Conservation (phyloP, 768 basidiomycete species). For the Crassisporium funariophilum region DNA sequence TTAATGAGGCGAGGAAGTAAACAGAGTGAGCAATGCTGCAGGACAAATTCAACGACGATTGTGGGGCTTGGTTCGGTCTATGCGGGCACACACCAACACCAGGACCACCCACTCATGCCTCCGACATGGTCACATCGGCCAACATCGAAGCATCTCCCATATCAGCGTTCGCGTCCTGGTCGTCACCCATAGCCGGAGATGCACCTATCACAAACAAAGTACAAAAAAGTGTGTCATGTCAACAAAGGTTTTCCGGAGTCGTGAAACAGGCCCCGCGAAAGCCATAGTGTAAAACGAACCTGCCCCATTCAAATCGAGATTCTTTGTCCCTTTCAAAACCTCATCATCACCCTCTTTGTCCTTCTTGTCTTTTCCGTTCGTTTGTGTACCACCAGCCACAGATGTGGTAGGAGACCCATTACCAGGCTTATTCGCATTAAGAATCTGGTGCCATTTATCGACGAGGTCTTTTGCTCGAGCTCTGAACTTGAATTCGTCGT, state of each 20-base stretch:
- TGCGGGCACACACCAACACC: too few relatives aligned
- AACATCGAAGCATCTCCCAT: conserved; percentile 29
- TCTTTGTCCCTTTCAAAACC: conserved; percentile 31
- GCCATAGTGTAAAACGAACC: conserved; percentile 11
- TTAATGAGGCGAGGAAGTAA: too few relatives aligned
- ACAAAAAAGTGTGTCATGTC: not conserved
- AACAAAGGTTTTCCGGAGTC: not conserved
- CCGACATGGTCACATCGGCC: conserved; percentile 45
- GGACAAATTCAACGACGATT: not conserved
- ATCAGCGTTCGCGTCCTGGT: conserved; percentile 30
- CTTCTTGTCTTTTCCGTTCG: conserved; percentile 4
- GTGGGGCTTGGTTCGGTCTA: too few relatives aligned
- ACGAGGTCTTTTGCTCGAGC: conserved; percentile 70
- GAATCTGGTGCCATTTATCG: conserved; percentile 65
- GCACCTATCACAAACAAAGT: not conserved
- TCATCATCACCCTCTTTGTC: conserved; percentile 18
- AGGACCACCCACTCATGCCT: conserved; percentile 27
- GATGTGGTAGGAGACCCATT: conserved; percentile 13
- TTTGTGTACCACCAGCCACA: conserved; percentile 6
- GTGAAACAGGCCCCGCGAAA: not conserved
- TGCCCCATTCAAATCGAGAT: conserved; percentile 38
- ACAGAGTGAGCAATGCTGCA: too few relatives aligned
- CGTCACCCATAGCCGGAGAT: conserved; percentile 13
- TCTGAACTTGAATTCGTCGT: conserved; percentile 66
- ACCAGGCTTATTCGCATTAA: conserved; percentile 40